phyloP scores from a whole-genome alignment of 1,284 basidiomycete species.

The Trichosporon asahii region DNA sequence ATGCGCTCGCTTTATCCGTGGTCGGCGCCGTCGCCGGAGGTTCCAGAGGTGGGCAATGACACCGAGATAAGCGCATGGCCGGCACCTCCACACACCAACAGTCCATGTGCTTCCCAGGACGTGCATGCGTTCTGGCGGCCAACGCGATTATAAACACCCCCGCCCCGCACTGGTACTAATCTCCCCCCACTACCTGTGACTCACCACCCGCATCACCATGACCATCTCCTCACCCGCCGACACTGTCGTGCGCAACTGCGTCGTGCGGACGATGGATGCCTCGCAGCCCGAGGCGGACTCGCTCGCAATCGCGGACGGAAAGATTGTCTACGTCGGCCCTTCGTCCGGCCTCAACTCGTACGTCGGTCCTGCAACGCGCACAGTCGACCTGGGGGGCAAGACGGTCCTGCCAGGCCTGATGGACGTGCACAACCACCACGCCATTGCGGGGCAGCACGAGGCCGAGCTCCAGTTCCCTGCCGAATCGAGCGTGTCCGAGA shows the following conservation, averaged over 20 bases:
- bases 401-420: conserved; percentile 10
- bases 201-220: not conserved
- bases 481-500: conserved; percentile 5
- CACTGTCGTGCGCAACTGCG: conserved; percentile 9
- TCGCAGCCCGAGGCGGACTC: not conserved
- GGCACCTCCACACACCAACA: not conserved
- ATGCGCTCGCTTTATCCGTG: not conserved
- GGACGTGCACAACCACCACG: conserved; percentile 17
- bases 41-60: not conserved
- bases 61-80: not conserved
- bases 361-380: not conserved
- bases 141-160: not conserved
- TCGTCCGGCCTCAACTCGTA: not conserved
- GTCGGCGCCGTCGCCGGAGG: not conserved
- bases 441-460: conserved; percentile 6
- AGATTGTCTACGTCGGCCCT: not conserved
- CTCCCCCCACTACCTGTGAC: not conserved
- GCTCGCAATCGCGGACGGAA: conserved; percentile 2
- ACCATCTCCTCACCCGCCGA: not conserved
- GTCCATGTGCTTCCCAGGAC: not conserved
- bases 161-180: not conserved
- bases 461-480: conserved; percentile 12
- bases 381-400: not conserved
- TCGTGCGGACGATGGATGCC: conserved; percentile 12
- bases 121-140: too few relatives aligned